Percentiles rank a stretch among this genome's conserved stretches.
phyloP scores from a whole-genome alignment of 352 stramenopile species.

The Globisporangium takayamanum region DNA sequence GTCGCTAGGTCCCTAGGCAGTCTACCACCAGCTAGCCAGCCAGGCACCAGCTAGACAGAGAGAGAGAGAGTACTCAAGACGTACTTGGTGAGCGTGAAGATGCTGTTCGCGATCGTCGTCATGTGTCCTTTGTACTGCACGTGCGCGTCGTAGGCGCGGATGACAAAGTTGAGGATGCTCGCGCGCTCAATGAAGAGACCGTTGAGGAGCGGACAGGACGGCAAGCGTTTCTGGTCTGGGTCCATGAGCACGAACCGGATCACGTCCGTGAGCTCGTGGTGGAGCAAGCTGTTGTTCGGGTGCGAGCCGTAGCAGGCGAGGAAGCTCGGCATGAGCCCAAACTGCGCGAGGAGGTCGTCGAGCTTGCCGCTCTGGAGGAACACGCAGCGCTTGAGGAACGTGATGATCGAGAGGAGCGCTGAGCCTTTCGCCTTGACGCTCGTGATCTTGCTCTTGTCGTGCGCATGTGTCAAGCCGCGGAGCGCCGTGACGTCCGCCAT shows the following conservation, averaged over 20 bases:
- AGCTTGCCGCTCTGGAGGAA: constrained; percentile 71
- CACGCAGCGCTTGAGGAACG: constrained; percentile 79
- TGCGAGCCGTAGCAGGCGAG: constrained; percentile 73
- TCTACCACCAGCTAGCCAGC: neutral
- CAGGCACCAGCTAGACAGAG: neutral
- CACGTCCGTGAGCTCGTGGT: constrained; percentile 82
- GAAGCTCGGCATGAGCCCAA: constrained; percentile 77
- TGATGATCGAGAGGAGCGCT: constrained; percentile 66
- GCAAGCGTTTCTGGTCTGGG: constrained; percentile 74
- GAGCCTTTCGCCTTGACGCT: constrained; percentile 61
- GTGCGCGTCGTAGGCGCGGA: constrained; percentile 62
- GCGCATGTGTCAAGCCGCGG: constrained; percentile 35
- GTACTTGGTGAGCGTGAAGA: constrained; percentile 84
- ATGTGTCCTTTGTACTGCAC: constrained; percentile 87
- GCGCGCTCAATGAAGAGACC: constrained; percentile 63
- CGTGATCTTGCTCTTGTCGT: constrained; percentile 27
- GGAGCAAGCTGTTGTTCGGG: constrained; percentile 75
- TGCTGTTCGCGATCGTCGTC: constrained; percentile 86
- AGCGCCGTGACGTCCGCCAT: constrained; percentile 39
- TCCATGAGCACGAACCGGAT: constrained; percentile 84
- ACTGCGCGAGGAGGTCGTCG: constrained; percentile 61
- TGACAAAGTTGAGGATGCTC: constrained; percentile 81
- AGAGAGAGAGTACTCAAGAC: constrained; percentile 9
- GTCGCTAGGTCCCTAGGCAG: neutral
- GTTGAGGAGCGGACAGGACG: constrained; percentile 72